Evolutionary conservation across 305 asterid species (phyloP), one percentile per base, ranked within the genome.

Genomic region (Withania somnifera): DNA sequence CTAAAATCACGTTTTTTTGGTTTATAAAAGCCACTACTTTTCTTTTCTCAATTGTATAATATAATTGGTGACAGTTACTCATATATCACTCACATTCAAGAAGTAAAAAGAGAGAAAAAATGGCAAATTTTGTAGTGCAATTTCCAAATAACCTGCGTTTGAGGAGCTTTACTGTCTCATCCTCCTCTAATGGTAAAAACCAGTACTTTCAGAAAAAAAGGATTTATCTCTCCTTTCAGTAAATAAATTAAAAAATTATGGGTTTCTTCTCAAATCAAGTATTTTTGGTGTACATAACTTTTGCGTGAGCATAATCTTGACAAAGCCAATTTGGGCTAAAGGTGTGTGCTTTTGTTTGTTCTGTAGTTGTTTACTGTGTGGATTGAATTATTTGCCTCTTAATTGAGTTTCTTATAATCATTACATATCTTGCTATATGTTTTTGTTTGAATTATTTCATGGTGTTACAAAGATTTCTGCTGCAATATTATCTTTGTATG

Each of bases 151-250:
- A 86, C 19, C 66, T 88, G 79, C 88, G 91, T 84, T 76, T 78
- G 7, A 32, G 60, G 61, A 75, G 60, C 85, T 82, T 91, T 75
- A 85, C 93, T 79, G 84, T 88, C 81, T 91, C 93, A 30, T 80
- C 91, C 75, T 88, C 92, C 69, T 87, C 92, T 9, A 92, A 93
- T 81, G 98, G 98, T 88, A 45, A 71, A 45, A 45, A 45, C 24
- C 0, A 0, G 0, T 7, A 13, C 20, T 42, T 42, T 3, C 13
- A 6, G 38, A 71, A 36, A 36, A 36, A 4, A 22, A 40, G 22
- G 1, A 22, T 6, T 69, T 71, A 13, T 42, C 1, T 66, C 28
- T 63, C 32, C 45, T 30, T 30, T 63, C 20, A 1, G 20, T 30
- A 36, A 42, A 40, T 2, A 67, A 42, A 42, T n/a, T n/a, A 20